Percentiles rank a stretch among this genome's conserved stretches.
These are phyloP conservation scores for Leptographium radiaticola DNA, from an alignment of 2,329 filamentous ascomycete species.

Conservation along the genomic window DNA sequence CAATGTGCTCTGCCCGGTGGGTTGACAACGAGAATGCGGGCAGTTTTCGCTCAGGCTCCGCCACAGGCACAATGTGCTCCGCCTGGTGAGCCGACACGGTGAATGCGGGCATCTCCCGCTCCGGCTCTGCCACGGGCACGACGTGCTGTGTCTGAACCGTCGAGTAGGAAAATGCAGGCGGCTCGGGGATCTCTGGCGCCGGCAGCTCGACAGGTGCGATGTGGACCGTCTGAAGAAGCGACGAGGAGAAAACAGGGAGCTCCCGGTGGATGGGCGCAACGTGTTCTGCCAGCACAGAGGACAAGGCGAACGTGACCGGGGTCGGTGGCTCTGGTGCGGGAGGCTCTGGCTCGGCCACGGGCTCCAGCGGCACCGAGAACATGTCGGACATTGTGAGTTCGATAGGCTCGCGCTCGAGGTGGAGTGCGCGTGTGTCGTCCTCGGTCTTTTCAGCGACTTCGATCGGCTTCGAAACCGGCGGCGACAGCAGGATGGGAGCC, in stretches of 20 bases:
- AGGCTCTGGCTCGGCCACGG: constrained; percentile 3
- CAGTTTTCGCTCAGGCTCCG: constrained; percentile 2
- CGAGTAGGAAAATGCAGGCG: constrained; percentile 21
- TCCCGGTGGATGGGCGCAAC: constrained; percentile 1
- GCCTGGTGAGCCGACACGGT: constrained; percentile 29
- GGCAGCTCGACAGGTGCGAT: constrained; percentile 8
- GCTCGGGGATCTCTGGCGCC: constrained; percentile 2
- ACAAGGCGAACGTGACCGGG: background rate
- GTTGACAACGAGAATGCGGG: constrained; percentile 21
- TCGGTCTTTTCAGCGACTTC: background rate
- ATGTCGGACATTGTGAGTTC: constrained; percentile 6
- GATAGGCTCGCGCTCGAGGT: background rate
- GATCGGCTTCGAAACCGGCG: constrained; percentile 16
- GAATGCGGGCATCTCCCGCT: constrained; percentile 3
- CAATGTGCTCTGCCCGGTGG: constrained; percentile 26
- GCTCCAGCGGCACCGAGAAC: constrained; percentile 5
- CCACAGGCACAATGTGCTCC: constrained; percentile 17
- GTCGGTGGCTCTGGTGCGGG: constrained; percentile 1
- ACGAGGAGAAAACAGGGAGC: constrained; percentile 5
- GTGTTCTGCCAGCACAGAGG: background rate
- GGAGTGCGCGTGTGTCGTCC: background rate
- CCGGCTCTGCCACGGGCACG: constrained; percentile 1
- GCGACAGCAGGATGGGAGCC: constrained; percentile 15
- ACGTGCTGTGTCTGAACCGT: constrained; percentile 26
- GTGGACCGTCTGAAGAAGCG: constrained; percentile 5